These are phyloP conservation scores for Solanum infundibuliforme DNA, from an alignment of 257 asterid species.

Conservation along the genomic window DNA sequence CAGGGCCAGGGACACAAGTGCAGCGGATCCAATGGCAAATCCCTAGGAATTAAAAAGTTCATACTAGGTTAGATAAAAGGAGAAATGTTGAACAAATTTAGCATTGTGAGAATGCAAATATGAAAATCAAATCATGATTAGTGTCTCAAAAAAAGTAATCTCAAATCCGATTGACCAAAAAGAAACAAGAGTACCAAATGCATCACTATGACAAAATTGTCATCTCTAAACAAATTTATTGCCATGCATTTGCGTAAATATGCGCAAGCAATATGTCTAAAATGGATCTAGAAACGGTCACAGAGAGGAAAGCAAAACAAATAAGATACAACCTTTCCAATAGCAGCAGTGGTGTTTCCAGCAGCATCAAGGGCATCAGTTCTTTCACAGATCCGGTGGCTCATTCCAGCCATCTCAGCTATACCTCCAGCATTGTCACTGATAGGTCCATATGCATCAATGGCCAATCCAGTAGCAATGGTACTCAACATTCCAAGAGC, in stretches of 20 bases:
- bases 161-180: neutral
- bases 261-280: too few relatives aligned
- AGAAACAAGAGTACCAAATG: neutral
- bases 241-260: neutral
- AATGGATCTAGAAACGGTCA: neutral
- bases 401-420: constrained; percentile 79
- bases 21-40: constrained; percentile 92
- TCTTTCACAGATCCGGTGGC: constrained; percentile 77
- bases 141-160: neutral
- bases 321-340: constrained; percentile 48
- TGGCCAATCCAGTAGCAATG: constrained; percentile 10
- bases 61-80: neutral
- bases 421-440: constrained; percentile 50
- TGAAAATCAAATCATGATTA: neutral
- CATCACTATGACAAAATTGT: neutral
- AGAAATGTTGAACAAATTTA: neutral
- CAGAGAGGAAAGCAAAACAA: neutral
- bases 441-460: constrained; percentile 91
- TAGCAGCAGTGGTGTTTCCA: constrained; percentile 87
- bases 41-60: constrained; percentile 28
- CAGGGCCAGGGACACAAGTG: constrained; percentile 73
- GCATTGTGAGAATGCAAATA: neutral
- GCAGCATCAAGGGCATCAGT: constrained; percentile 96
- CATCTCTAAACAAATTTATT: neutral
- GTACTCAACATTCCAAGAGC: constrained; percentile 1